Evolutionary conservation across 345 rosid genomes (phyloP).

Genomic region (Noccaea caerulescens): DNA sequence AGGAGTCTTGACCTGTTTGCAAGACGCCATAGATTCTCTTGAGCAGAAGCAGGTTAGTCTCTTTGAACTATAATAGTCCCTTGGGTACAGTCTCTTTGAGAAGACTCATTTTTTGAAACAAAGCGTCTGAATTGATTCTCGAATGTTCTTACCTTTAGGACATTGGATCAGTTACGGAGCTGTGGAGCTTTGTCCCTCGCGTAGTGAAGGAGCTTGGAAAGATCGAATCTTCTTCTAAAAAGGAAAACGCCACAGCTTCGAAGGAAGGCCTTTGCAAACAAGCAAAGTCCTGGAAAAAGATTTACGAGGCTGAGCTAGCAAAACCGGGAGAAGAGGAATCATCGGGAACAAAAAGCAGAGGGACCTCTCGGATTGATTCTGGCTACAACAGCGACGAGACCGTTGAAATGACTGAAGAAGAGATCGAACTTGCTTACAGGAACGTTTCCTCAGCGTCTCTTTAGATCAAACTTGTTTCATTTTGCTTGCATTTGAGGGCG

Average conservation of each 20-base stretch:
- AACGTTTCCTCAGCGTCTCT: conserved; percentile 45
- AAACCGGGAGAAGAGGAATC: conserved; percentile 39
- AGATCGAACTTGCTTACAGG: conserved; percentile 61
- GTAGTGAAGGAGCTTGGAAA: conserved; percentile 75
- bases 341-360: conserved; percentile 37
- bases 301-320: conserved; percentile 61
- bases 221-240: conserved; percentile 45
- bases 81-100: not conserved
- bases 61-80: not conserved
- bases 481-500: conserved; percentile 12
- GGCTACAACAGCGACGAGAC: conserved; percentile 85
- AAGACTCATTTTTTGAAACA: conserved; percentile 6
- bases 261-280: conserved; percentile 57
- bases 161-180: conserved; percentile 56
- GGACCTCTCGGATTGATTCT: conserved; percentile 23
- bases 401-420: conserved; percentile 91
- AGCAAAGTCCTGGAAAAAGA: conserved; percentile 62
- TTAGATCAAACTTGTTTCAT: conserved; percentile 18
- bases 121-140: conserved; percentile 16
- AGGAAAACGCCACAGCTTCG: conserved; percentile 42
- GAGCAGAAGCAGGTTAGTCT: conserved; percentile 73
- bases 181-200: conserved; percentile 88
- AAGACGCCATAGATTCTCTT: conserved; percentile 82
- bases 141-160: conserved; percentile 47
- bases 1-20: conserved; percentile 90